Conservation (phyloP, 805 yeast species). For the Hanseniaspora vineae region DNA sequence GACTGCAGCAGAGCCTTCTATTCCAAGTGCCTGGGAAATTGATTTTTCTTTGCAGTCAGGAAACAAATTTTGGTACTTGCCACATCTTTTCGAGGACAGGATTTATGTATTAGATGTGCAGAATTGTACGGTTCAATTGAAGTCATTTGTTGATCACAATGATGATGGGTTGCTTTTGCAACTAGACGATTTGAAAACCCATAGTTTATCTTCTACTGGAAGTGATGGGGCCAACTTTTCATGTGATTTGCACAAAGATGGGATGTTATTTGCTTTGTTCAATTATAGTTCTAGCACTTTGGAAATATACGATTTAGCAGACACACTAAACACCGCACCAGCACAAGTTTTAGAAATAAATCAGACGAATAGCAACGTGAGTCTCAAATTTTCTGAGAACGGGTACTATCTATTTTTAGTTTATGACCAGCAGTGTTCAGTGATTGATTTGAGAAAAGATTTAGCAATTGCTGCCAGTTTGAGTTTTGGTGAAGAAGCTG, state of each 20-base stretch:
- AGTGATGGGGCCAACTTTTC: neutral
- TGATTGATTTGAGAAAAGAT: slow-evolving; percentile 18
- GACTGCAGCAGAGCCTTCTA: neutral
- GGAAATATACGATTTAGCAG: slow-evolving; percentile 1
- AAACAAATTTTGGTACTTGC: neutral
- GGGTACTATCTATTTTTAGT: slow-evolving; percentile 22
- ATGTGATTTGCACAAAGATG: slow-evolving; percentile 26
- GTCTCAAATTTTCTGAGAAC: slow-evolving; percentile 16
- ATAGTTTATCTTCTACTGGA: neutral
- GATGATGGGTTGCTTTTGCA: neutral
- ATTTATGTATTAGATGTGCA: neutral
- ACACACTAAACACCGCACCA: neutral
- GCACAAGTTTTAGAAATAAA: neutral
- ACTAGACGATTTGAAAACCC: neutral
- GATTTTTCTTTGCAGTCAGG: too few relatives aligned
- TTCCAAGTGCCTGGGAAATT: too few relatives aligned
- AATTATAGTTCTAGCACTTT: slow-evolving; percentile 4
- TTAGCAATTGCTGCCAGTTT: neutral
- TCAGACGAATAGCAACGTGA: slow-evolving; percentile 1
- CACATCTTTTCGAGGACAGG: neutral
- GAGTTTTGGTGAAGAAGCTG: neutral
- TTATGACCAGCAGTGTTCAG: slow-evolving; percentile 8
- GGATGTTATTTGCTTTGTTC: slow-evolving; percentile 21
- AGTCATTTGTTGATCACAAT: neutral
- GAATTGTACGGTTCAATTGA: neutral